phyloP scores from a whole-genome alignment of 371 early-diverging fungal species.

The Rhizopus sp. region DNA sequence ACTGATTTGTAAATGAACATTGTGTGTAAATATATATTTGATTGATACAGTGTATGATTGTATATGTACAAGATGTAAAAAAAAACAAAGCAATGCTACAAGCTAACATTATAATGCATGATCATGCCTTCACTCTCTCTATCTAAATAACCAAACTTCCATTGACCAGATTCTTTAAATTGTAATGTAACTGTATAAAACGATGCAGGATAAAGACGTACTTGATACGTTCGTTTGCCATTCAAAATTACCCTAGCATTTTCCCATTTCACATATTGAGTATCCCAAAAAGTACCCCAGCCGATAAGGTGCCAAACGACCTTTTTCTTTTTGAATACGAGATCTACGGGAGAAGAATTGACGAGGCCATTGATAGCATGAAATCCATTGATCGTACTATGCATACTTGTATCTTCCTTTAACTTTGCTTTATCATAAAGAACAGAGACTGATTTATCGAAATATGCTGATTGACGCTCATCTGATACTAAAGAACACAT shows the following conservation, averaged over 20 bases:
- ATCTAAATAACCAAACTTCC: conserved; percentile 11
- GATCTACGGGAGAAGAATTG: conserved; percentile 26
- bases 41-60: too few relatives aligned
- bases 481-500: conserved; percentile 25
- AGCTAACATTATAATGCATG: conserved; percentile 13
- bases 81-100: neutral
- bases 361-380: conserved; percentile 40
- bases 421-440: conserved; percentile 3
- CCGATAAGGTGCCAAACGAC: conserved; percentile 43
- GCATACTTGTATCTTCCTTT: conserved; percentile 1
- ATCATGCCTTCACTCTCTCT: conserved; percentile 7
- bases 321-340: conserved; percentile 16
- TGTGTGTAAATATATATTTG: too few relatives aligned
- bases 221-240: conserved; percentile 13
- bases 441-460: conserved; percentile 27
- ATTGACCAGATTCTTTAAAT: neutral
- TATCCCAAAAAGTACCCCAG: conserved; percentile 45
- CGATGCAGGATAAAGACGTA: conserved; percentile 42
- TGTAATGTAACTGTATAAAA: conserved; percentile 31
- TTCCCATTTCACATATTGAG: conserved; percentile 37
- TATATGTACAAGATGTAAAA: neutral
- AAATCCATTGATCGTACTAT: conserved; percentile 26
- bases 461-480: conserved; percentile 43
- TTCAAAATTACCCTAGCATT: conserved; percentile 14
- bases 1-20: conserved; percentile 22